Conservation (phyloP, 345 rosid species). For the Microthlaspi erraticum region DNA sequence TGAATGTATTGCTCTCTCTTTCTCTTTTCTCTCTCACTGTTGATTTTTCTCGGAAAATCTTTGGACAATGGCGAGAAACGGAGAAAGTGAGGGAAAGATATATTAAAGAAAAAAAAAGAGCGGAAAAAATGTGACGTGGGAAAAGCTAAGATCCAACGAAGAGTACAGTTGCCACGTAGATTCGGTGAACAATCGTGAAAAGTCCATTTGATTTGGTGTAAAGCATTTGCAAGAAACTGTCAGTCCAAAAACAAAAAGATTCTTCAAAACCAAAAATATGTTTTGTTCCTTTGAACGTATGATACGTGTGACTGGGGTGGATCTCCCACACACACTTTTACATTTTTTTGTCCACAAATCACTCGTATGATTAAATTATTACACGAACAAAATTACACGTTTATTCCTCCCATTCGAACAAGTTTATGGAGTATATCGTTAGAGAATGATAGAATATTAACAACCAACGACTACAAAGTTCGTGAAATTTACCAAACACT, state of each 20-base stretch:
- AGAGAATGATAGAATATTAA: background rate
- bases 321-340: background rate
- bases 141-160: conserved; percentile 32
- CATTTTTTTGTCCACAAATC: no score
- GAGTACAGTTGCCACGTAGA: conserved; percentile 35
- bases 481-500: background rate
- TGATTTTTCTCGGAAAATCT: conserved; percentile 34
- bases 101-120: background rate
- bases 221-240: conserved; percentile 12
- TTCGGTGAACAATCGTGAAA: conserved; percentile 33
- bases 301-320: no score
- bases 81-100: conserved; percentile 41
- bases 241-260: conserved; percentile 14
- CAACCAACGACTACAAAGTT: background rate
- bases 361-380: no score
- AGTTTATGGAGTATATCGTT: background rate
- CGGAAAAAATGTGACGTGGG: conserved; percentile 35
- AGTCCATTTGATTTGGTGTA: conserved; percentile 40
- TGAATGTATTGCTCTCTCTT: background rate
- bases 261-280: background rate
- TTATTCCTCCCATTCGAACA: no score
- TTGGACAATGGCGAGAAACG: conserved; percentile 12
- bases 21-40: conserved; percentile 7
- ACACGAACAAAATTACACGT: no score
- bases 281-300: no score